A percentile compares a stretch with the other conserved stretches of the same genome.
Conservation (phyloP, 1,284 basidiomycete species). For the Gastroboletus turbinatus region DNA sequence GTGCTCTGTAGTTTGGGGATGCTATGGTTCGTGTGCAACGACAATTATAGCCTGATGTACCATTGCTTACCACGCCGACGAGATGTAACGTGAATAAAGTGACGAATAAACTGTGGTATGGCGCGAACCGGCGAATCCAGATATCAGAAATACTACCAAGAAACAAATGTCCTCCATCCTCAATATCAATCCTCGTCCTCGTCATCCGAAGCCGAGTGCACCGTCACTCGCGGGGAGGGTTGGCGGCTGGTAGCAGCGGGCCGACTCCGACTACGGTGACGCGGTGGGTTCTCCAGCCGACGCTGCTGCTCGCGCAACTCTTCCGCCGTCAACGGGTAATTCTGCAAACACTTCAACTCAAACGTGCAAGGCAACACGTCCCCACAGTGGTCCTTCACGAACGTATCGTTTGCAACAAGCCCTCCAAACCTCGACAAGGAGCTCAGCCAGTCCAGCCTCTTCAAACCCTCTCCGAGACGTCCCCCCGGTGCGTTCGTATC, state of each 20-base stretch:
- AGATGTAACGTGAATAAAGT: constrained; percentile 21
- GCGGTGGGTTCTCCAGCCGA: constrained; percentile 29
- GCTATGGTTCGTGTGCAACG: background rate
- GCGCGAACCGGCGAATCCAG: constrained; percentile 6
- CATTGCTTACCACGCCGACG: background rate
- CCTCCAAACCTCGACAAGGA: constrained; percentile 60
- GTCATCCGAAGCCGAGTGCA: constrained; percentile 13
- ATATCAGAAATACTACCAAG: background rate
- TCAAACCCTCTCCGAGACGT: constrained; percentile 55
- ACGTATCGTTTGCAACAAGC: constrained; percentile 45
- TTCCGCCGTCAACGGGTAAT: constrained; percentile 48
- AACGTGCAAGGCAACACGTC: constrained; percentile 58
- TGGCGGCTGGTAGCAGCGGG: constrained; percentile 10
- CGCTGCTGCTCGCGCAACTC: constrained; percentile 49
- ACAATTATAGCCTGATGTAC: background rate
- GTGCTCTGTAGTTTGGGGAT: background rate
- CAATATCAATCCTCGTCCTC: constrained; percentile 12
- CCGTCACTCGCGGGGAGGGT: constrained; percentile 19
- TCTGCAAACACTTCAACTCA: constrained; percentile 51
- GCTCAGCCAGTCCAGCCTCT: constrained; percentile 63
- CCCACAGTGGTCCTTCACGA: constrained; percentile 46
- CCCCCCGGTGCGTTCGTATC: constrained; percentile 66
- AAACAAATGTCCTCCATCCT: background rate
- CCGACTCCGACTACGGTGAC: constrained; percentile 25
- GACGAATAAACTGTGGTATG: constrained; percentile 26